phyloP scores from a whole-genome alignment of 495 filamentous ascomycete species.

The Aspergillus bridgeri region DNA sequence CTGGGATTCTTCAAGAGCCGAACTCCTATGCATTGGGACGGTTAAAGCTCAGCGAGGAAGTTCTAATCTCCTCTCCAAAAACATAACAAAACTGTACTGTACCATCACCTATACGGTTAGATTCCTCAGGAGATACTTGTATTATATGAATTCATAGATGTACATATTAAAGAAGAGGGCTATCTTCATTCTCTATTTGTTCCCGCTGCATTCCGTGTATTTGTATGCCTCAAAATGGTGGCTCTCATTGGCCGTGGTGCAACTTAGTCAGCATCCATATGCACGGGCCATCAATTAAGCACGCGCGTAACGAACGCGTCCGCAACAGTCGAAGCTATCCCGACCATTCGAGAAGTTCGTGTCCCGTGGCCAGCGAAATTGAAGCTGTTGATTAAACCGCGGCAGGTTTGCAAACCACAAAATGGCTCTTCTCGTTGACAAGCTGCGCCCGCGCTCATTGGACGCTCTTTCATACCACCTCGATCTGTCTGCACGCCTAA shows the following conservation, averaged over 20 bases:
- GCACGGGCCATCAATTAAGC: slow-evolving; percentile 45
- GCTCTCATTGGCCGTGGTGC: not conserved
- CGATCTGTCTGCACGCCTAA: slow-evolving; percentile 82
- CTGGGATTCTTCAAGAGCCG: not conserved
- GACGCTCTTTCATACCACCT: slow-evolving; percentile 85
- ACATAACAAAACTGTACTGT: slow-evolving; percentile 4
- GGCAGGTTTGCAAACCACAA: not conserved
- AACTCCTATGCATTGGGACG: not conserved
- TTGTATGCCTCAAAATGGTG: not conserved
- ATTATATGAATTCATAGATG: slow-evolving; percentile 9
- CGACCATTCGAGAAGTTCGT: not conserved
- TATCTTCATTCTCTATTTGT: not conserved
- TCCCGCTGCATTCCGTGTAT: not conserved
- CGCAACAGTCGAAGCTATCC: slow-evolving; percentile 8
- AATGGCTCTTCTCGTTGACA: slow-evolving; percentile 89
- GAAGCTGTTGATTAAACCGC: slow-evolving; percentile 5
- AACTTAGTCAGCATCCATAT: slow-evolving; percentile 5
- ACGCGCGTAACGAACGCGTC: slow-evolving; percentile 39
- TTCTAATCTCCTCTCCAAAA: slow-evolving; percentile 5
- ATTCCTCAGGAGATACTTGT: not conserved
- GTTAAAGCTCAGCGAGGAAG: not conserved
- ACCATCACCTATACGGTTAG: slow-evolving; percentile 2
- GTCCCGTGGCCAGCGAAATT: not conserved
- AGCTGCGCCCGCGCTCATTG: slow-evolving; percentile 84
- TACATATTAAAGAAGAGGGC: not conserved